Conservation (phyloP, 1,139 yeast species). For the Yamadazyma mexicana region DNA sequence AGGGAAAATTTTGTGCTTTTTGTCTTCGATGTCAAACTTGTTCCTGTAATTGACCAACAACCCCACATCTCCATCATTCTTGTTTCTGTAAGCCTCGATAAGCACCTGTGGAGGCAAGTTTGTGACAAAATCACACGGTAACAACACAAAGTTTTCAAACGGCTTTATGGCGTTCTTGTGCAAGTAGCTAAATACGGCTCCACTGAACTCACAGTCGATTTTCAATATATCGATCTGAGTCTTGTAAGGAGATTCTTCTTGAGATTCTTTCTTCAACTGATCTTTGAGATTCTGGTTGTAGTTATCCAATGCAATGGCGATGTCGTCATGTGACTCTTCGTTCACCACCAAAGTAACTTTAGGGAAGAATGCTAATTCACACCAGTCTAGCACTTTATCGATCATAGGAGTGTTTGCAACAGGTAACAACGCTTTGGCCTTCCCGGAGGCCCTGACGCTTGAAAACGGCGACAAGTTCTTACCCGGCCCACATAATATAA, state of each 20-base stretch:
- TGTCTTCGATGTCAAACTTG: slow-evolving; percentile 72
- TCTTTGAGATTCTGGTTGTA: slow-evolving; percentile 32
- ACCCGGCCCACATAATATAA: slow-evolving; percentile 87
- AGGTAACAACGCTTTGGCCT: slow-evolving; percentile 84
- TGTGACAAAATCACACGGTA: slow-evolving; percentile 93
- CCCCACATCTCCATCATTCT: slow-evolving; percentile 64
- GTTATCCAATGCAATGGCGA: slow-evolving; percentile 46
- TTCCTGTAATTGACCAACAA: slow-evolving; percentile 73
- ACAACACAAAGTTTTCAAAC: slow-evolving; percentile 58
- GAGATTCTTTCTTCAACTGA: slow-evolving; percentile 8
- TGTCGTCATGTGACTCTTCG: slow-evolving; percentile 25
- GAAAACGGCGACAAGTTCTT: slow-evolving; percentile 71
- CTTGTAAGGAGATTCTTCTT: slow-evolving; percentile 12
- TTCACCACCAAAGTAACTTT: slow-evolving; percentile 44
- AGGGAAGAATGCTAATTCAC: slow-evolving; percentile 79
- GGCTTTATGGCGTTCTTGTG: slow-evolving; percentile 41
- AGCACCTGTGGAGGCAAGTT: slow-evolving; percentile 88
- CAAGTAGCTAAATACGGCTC: slow-evolving; percentile 56
- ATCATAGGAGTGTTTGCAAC: slow-evolving; percentile 91
- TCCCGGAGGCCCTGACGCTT: slow-evolving; percentile 54
- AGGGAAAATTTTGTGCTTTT: slow-evolving; percentile 57
- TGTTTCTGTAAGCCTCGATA: slow-evolving; percentile 78
- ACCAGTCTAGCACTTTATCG: slow-evolving; percentile 88
- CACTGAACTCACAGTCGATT: slow-evolving; percentile 53
- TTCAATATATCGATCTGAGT: slow-evolving; percentile 38